A percentile compares a stretch with the other conserved stretches of the same genome.
Conservation (phyloP, 2,329 filamentous ascomycete genomes). For the Cladosporium halotolerans region DNA sequence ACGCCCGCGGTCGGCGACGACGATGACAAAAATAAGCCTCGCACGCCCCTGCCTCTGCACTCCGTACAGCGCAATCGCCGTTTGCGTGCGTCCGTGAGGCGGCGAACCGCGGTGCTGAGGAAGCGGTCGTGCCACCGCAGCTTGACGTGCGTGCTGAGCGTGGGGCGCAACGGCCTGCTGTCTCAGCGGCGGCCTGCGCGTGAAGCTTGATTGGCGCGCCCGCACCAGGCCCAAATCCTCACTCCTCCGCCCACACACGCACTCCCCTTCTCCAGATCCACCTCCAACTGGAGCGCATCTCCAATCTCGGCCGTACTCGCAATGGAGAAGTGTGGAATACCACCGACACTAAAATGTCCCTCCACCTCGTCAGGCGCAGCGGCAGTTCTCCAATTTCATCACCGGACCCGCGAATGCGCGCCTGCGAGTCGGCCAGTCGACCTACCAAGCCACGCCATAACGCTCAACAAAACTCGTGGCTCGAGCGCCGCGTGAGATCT, state of each 20-base stretch:
- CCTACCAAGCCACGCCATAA: conserved; percentile 1
- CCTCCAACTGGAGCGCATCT: neutral
- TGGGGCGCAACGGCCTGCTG: conserved; percentile 7
- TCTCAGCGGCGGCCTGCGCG: neutral
- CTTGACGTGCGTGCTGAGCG: neutral
- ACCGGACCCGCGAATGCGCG: neutral
- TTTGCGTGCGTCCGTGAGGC: neutral
- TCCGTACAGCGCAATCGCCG: neutral
- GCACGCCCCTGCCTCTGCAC: neutral
- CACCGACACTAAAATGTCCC: conserved; percentile 11
- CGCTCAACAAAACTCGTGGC: conserved; percentile 9
- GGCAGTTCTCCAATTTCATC: neutral
- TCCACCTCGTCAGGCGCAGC: conserved; percentile 6
- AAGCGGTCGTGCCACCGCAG: neutral
- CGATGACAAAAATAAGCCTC: neutral
- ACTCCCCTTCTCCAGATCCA: conserved; percentile 3
- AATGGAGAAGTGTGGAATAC: conserved; percentile 8
- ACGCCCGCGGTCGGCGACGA: neutral
- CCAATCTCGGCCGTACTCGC: conserved; percentile 8
- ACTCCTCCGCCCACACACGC: neutral
- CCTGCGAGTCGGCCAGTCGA: neutral
- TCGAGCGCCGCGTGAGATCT: conserved; percentile 5
- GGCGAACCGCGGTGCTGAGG: neutral
- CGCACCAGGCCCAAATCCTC: neutral
- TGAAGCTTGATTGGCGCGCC: neutral